Evolutionary conservation across 768 basidiomycete genomes (phyloP).

Genomic region (Boletellus emodensis): DNA sequence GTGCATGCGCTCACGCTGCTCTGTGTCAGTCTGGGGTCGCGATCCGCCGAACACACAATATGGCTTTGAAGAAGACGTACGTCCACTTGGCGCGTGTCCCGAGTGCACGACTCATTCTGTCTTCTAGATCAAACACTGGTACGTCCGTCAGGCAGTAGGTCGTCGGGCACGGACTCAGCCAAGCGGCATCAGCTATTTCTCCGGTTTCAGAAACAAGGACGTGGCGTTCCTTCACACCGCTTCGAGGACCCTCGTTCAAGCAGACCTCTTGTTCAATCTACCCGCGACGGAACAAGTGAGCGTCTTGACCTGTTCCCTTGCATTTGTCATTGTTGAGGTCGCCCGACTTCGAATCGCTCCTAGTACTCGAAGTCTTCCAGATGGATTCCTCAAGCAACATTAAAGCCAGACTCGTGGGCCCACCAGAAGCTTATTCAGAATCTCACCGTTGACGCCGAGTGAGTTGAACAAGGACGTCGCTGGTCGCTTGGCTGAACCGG

Average conservation of each 20-base stretch:
- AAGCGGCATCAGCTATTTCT: constrained; percentile 52
- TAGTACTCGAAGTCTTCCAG: constrained; percentile 38
- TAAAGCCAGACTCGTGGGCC: constrained; percentile 31
- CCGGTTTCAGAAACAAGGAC: constrained; percentile 72
- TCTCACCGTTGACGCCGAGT: constrained; percentile 28
- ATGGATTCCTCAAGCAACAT: constrained; percentile 26
- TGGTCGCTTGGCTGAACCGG: background rate
- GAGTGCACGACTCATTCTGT: background rate
- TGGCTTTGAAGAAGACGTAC: constrained; percentile 72
- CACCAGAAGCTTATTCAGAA: constrained; percentile 23
- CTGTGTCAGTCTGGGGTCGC: constrained; percentile 49
- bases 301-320: background rate
- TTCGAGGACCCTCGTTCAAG: constrained; percentile 71
- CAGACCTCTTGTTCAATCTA: constrained; percentile 81
- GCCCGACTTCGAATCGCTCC: background rate
- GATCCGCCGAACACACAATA: constrained; percentile 62
- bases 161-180: background rate
- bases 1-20: background rate
- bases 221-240: constrained; percentile 75
- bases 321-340: background rate
- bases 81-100: constrained; percentile 1
- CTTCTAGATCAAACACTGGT: constrained; percentile 52
- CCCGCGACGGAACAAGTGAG: constrained; percentile 71
- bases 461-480: background rate
- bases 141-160: background rate